phyloP scores from a whole-genome alignment of 257 asterid species.

The Capsicum baccatum region DNA sequence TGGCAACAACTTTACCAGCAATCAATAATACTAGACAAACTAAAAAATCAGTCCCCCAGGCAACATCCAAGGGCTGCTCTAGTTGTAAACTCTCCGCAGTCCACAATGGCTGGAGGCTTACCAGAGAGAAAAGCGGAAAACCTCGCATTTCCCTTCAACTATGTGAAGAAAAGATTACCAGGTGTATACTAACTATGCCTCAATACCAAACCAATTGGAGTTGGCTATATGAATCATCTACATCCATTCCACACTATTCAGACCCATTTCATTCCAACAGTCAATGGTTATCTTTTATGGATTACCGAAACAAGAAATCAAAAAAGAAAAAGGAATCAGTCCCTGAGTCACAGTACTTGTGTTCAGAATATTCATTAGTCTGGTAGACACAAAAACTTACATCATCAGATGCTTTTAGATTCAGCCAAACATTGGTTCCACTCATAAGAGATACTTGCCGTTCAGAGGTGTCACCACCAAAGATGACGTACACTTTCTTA shows the following conservation, averaged over 20 bases:
- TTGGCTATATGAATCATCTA: neutral
- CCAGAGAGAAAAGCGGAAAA: neutral
- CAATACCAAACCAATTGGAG: neutral
- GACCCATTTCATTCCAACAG: neutral
- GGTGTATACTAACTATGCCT: neutral
- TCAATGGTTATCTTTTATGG: neutral
- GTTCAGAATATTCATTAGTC: conserved; percentile 21
- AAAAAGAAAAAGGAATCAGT: neutral
- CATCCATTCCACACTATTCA: conserved; percentile 6
- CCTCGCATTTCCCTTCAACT: neutral
- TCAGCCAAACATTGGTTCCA: conserved; percentile 95
- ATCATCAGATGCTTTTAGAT: conserved; percentile 77
- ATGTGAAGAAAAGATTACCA: neutral
- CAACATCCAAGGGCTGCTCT: neutral
- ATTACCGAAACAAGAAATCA: neutral
- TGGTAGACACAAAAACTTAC: conserved; percentile 51
- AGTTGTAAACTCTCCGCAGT: neutral
- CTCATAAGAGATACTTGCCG: conserved; percentile 96
- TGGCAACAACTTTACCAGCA: too few species aligned
- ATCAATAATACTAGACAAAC: neutral
- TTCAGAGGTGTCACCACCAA: conserved; percentile 90
- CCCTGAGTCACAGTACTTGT: neutral
- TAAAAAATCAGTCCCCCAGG: neutral
- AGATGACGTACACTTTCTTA: conserved; percentile 72
- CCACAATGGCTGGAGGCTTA: neutral